phyloP scores from a whole-genome alignment of 1,139 yeast species.

The Zygoascus sp. region DNA sequence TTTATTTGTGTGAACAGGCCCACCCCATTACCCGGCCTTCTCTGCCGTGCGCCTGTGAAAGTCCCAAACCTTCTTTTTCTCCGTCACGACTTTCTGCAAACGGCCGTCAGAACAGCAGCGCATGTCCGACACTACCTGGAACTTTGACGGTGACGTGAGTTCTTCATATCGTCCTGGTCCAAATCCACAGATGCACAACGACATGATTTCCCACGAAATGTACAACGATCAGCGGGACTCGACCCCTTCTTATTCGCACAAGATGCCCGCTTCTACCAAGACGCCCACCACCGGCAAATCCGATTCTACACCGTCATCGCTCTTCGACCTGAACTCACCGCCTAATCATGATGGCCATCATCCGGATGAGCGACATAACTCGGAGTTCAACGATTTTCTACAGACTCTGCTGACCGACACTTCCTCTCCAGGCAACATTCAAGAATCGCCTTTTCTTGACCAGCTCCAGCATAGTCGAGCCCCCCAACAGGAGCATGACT shows the following conservation, averaged over 20 bases:
- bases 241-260: not conserved
- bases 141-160: not conserved
- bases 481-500: not conserved
- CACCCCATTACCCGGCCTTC: not conserved
- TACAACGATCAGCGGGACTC: not conserved
- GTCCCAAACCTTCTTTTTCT: not conserved
- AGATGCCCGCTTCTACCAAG: not conserved
- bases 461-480: not conserved
- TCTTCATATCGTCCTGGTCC: not conserved
- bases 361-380: conserved; percentile 9
- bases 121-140: not conserved
- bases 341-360: not conserved
- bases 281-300: not conserved
- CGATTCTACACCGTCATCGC: conserved; percentile 1
- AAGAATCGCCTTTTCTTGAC: conserved; percentile 10
- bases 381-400: conserved; percentile 18
- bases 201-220: not conserved
- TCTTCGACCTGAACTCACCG: conserved; percentile 3
- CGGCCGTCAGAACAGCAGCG: not conserved
- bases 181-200: not conserved
- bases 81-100: not conserved
- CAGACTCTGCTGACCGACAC: conserved; percentile 10
- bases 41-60: not conserved
- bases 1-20: too few species aligned
- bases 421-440: conserved; percentile 4